Percentiles rank a stretch among this genome's conserved stretches.
phyloP scores from a whole-genome alignment of 495 filamentous ascomycete species.

The Neurospora discreta region DNA sequence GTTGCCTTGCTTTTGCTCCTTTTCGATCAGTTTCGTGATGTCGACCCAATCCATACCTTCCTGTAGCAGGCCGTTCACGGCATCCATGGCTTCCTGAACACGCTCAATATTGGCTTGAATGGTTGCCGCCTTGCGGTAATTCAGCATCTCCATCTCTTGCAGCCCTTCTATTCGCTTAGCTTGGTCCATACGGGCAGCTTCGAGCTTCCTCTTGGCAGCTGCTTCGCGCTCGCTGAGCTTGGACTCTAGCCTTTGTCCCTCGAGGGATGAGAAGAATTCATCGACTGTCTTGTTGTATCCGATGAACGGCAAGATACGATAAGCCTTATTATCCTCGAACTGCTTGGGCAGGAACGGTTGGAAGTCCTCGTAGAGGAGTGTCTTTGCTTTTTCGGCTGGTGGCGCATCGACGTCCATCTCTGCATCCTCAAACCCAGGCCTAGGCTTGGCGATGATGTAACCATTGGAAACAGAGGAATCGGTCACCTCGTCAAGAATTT shows the following conservation, averaged over 20 bases:
- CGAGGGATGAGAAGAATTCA: slow-evolving; percentile 92
- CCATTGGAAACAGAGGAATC: slow-evolving; percentile 51
- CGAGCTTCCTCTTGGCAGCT: slow-evolving; percentile 69
- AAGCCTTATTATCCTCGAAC: slow-evolving; percentile 53
- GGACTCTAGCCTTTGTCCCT: slow-evolving; percentile 85
- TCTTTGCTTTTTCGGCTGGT: slow-evolving; percentile 26
- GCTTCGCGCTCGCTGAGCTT: slow-evolving; percentile 70
- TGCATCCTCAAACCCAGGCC: slow-evolving; percentile 7
- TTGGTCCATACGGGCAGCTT: slow-evolving; percentile 71
- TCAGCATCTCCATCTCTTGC: slow-evolving; percentile 65
- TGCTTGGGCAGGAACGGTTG: slow-evolving; percentile 86
- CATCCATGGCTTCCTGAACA: slow-evolving; percentile 83
- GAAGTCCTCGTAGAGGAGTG: slow-evolving; percentile 81
- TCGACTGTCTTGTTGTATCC: slow-evolving; percentile 90
- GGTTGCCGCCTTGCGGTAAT: slow-evolving; percentile 78
- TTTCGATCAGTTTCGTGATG: slow-evolving; percentile 74
- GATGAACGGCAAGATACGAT: slow-evolving; percentile 60
- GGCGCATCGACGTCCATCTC: background rate
- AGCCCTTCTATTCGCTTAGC: slow-evolving; percentile 71
- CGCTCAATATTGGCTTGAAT: slow-evolving; percentile 82
- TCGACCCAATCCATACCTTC: slow-evolving; percentile 98
- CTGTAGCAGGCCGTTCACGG: slow-evolving; percentile 75
- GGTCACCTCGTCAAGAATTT: slow-evolving; percentile 49
- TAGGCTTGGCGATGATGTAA: slow-evolving; percentile 77
- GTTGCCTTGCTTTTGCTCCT: slow-evolving; percentile 70